phyloP scores from a whole-genome alignment of 345 rosid species.

The Odontarrhena argentea region DNA sequence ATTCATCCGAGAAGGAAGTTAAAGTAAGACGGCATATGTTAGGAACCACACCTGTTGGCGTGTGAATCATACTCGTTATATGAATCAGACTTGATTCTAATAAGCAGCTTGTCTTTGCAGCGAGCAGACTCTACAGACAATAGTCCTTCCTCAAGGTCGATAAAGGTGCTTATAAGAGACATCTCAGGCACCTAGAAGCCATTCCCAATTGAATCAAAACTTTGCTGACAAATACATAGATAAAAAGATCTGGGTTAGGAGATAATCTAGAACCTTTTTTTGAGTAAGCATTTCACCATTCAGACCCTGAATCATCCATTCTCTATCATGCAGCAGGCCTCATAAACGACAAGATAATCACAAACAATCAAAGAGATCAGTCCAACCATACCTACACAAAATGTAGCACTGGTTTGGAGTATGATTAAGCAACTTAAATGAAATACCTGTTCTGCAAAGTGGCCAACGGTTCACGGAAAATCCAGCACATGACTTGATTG shows the following conservation, averaged over 20 bases:
- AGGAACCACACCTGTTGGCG: conserved; percentile 50
- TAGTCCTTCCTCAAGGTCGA: conserved; percentile 62
- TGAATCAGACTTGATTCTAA: conserved; percentile 55
- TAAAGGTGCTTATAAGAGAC: conserved; percentile 67
- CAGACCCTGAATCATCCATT: conserved; percentile 80
- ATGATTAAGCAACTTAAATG: conserved; percentile 19
- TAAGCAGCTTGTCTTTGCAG: conserved; percentile 62
- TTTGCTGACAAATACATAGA: conserved; percentile 2
- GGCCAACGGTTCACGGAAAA: conserved; percentile 82
- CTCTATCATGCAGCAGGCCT: conserved; percentile 85
- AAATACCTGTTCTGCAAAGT: conserved; percentile 75
- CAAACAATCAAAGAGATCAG: conserved; percentile 10
- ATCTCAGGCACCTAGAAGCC: conserved; percentile 81
- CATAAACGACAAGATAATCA: conserved; percentile 8
- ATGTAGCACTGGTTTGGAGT: not conserved
- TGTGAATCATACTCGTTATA: conserved; percentile 48
- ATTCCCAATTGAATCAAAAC: conserved; percentile 27
- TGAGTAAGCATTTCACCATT: conserved; percentile 84
- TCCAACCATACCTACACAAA: conserved; percentile 16
- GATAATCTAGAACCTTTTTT: conserved; percentile 64
- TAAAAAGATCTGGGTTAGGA: not conserved
- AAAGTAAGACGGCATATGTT: not conserved
- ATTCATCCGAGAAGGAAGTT: conserved; percentile 5
- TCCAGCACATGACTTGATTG: conserved; percentile 95
- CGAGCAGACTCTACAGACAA: conserved; percentile 62